These are phyloP conservation scores for Zoysia japonica DNA, from an alignment of 176 grass and related monocot species.

Conservation along the genomic window DNA sequence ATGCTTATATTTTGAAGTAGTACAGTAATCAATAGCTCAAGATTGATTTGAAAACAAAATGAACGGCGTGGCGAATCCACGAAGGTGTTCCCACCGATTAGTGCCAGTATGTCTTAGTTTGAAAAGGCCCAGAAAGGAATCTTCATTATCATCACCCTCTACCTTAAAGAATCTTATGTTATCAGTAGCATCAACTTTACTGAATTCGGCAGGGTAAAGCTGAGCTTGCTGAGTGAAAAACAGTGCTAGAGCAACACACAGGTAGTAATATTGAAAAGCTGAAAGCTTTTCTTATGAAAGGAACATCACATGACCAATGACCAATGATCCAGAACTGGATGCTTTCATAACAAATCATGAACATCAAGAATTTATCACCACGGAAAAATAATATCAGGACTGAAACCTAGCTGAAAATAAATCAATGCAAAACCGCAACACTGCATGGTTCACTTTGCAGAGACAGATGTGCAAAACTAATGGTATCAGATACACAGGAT, in stretches of 20 bases:
- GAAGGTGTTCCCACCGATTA: background rate
- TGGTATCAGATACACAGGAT: background rate
- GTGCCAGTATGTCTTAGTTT: background rate
- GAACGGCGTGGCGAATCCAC: background rate
- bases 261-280: background rate
- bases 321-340: background rate
- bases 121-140: background rate
- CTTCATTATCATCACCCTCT: background rate
- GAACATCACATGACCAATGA: background rate
- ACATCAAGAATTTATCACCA: background rate
- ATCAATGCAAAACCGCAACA: background rate
- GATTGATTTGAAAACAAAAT: background rate
- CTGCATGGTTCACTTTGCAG: background rate
- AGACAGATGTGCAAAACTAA: background rate
- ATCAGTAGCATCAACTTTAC: background rate
- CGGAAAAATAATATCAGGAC: background rate
- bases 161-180: background rate
- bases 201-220: conserved; percentile 10
- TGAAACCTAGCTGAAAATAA: background rate
- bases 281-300: background rate
- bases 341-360: background rate
- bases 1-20: too few species aligned
- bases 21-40: background rate
- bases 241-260: background rate
- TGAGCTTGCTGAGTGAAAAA: background rate